phyloP scores from a whole-genome alignment of 2,329 filamentous ascomycete species.

The Fusarium newnesense region DNA sequence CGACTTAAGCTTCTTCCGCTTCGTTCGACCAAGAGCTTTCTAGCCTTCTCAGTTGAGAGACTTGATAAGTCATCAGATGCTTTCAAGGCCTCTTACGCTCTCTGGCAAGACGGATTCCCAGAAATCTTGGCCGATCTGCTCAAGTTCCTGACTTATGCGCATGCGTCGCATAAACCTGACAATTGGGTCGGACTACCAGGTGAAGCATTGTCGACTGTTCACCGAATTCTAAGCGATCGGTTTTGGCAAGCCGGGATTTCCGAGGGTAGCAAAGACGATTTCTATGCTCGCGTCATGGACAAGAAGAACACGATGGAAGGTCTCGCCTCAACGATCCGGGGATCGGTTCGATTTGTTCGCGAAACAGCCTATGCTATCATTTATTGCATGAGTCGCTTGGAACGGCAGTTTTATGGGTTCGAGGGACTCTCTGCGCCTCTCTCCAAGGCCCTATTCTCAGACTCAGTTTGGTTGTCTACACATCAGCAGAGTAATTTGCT shows the following conservation, averaged over 20 bases:
- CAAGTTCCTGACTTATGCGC: slow-evolving; percentile 86
- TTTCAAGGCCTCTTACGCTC: slow-evolving; percentile 77
- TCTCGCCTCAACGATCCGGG: slow-evolving; percentile 91
- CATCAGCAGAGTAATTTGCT: slow-evolving; percentile 96
- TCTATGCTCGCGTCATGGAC: slow-evolving; percentile 89
- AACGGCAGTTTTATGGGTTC: slow-evolving; percentile 91
- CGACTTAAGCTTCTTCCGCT: slow-evolving; percentile 82
- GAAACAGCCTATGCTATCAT: slow-evolving; percentile 95
- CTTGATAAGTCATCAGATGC: slow-evolving; percentile 77
- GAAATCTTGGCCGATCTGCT: slow-evolving; percentile 86
- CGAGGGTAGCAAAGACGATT: slow-evolving; percentile 93
- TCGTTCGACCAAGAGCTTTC: slow-evolving; percentile 86
- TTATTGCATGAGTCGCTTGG: slow-evolving; percentile 90
- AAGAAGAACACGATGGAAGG: slow-evolving; percentile 93
- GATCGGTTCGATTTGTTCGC: slow-evolving; percentile 86
- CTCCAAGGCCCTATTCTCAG: slow-evolving; percentile 83
- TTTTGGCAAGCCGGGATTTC: slow-evolving; percentile 99
- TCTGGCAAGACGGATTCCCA: slow-evolving; percentile 90
- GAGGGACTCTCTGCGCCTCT: slow-evolving; percentile 83
- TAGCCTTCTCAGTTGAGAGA: slow-evolving; percentile 93
- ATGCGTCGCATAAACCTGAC: slow-evolving; percentile 86
- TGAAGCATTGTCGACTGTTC: slow-evolving; percentile 81
- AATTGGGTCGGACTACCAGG: slow-evolving; percentile 83
- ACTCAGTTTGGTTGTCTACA: slow-evolving; percentile 84
- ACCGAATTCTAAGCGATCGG: slow-evolving; percentile 87